Conservation (phyloP, 192 early-diverging fungal genomes). For the Pilaira anomala region DNA sequence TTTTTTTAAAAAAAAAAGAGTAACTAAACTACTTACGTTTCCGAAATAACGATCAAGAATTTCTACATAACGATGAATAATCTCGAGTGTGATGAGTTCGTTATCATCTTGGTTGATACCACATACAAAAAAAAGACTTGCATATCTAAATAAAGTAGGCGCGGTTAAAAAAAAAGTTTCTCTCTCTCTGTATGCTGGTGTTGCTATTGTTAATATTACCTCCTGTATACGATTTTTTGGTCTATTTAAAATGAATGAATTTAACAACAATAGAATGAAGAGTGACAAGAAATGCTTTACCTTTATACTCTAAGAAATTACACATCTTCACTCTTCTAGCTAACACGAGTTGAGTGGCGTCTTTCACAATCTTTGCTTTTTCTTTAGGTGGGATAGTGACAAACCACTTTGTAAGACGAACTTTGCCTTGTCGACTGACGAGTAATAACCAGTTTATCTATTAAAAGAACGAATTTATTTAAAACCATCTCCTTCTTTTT, state of each 20-base stretch:
- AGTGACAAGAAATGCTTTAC: slow-evolving; percentile 28
- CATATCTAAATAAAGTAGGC: slow-evolving; percentile 64
- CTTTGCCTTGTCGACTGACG: slow-evolving; percentile 80
- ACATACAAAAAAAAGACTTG: slow-evolving; percentile 92
- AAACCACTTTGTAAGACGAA: slow-evolving; percentile 82
- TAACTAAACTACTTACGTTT: slow-evolving; percentile 57
- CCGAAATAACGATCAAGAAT: slow-evolving; percentile 96
- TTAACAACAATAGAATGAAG: not conserved
- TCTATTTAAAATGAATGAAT: slow-evolving; percentile 32
- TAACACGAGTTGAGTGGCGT: slow-evolving; percentile 87
- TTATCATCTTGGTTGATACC: slow-evolving; percentile 94
- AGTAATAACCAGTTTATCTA: slow-evolving; percentile 77
- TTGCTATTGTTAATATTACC: slow-evolving; percentile 33
- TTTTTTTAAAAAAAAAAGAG: not conserved
- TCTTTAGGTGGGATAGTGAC: slow-evolving; percentile 78
- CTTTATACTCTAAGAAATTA: slow-evolving; percentile 98
- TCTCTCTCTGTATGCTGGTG: no score
- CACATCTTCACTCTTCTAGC: slow-evolving; percentile 91
- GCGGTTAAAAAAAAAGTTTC: not conserved
- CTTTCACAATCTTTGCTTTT: slow-evolving; percentile 91
- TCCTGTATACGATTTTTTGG: slow-evolving; percentile 60
- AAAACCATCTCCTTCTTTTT: not conserved
- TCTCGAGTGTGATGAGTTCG: slow-evolving; percentile 89
- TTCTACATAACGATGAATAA: slow-evolving; percentile 98
- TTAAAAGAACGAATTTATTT: not conserved